Percentiles rank a stretch among this genome's conserved stretches.
Evolutionary conservation across 495 filamentous ascomycete genomes (phyloP).

Genomic region (Podospora appendiculata): DNA sequence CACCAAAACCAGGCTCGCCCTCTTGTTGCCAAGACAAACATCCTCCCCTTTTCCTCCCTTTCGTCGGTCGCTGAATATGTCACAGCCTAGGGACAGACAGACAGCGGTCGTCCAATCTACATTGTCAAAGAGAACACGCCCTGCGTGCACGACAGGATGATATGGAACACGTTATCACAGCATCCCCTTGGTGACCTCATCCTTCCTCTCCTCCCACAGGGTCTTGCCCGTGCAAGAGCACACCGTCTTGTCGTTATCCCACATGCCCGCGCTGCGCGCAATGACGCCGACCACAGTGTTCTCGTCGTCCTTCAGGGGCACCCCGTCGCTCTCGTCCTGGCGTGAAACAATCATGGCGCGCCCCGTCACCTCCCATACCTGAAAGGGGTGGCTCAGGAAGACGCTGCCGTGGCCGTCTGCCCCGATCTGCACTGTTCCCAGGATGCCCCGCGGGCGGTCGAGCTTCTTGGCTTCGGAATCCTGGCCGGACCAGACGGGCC

Average conservation of each 20-base stretch:
- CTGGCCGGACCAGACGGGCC: slow-evolving; percentile 62
- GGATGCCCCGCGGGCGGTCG: slow-evolving; percentile 47
- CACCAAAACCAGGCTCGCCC: too few species aligned
- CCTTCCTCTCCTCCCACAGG: slow-evolving; percentile 92
- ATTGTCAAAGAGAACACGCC: too few species aligned
- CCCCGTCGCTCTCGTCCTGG: slow-evolving; percentile 39
- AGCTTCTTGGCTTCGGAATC: too few species aligned
- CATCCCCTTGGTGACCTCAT: slow-evolving; percentile 84
- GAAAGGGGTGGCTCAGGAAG: slow-evolving; percentile 71
- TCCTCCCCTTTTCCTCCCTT: too few species aligned
- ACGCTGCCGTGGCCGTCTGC: slow-evolving; percentile 60
- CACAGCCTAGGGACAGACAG: too few species aligned
- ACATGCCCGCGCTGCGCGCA: slow-evolving; percentile 87
- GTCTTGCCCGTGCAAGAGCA: slow-evolving; percentile 94
- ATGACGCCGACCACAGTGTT: slow-evolving; percentile 88
- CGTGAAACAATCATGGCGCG: slow-evolving; percentile 76
- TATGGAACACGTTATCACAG: slow-evolving; percentile 34
- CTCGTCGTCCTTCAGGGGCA: slow-evolving; percentile 53
- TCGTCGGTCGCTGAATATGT: too few species aligned
- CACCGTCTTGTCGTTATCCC: slow-evolving; percentile 98
- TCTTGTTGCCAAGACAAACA: too few species aligned
- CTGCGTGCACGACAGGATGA: too few species aligned
- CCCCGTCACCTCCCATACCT: slow-evolving; percentile 94
- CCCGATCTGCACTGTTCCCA: slow-evolving; percentile 70
- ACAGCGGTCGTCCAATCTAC: too few species aligned